Conservation (phyloP, 306 rosid genomes). For the Fragaria vesca region DNA sequence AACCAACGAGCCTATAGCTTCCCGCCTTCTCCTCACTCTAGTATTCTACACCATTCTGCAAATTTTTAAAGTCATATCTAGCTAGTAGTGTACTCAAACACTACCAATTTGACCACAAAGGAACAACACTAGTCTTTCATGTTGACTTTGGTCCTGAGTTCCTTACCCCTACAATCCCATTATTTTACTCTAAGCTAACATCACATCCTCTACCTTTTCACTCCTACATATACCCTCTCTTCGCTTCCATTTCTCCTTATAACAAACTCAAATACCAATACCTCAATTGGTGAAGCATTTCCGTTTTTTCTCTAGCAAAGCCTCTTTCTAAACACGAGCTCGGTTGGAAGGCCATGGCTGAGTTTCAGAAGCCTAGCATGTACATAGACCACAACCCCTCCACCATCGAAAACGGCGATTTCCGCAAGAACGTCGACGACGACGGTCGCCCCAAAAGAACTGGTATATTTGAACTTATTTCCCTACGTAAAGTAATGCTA, state of each 20-base stretch:
- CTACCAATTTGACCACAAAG: not conserved
- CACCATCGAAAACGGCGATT: conserved; percentile 29
- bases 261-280: not conserved
- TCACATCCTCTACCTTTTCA: not conserved
- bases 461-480: conserved; percentile 36
- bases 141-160: conserved; percentile 39
- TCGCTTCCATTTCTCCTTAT: not conserved
- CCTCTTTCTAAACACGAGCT: not conserved
- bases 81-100: not conserved
- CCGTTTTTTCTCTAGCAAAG: conserved; percentile 2
- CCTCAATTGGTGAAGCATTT: not conserved
- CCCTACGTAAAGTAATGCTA: not conserved
- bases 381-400: conserved; percentile 60
- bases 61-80: not conserved
- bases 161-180: conserved; percentile 29
- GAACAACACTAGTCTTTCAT: not conserved
- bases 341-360: conserved; percentile 24
- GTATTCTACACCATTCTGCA: not conserved
- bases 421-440: conserved; percentile 64
- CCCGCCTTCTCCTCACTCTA: not conserved
- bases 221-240: conserved; percentile 22
- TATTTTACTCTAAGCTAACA: not conserved
- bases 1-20: conserved; percentile 5
- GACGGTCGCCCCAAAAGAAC: conserved; percentile 79
- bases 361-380: conserved; percentile 57